A percentile compares a stretch with the other conserved stretches of the same genome.
Evolutionary conservation across 768 basidiomycete genomes (phyloP).

Genomic region (Candolleomyces aberdarensis): DNA sequence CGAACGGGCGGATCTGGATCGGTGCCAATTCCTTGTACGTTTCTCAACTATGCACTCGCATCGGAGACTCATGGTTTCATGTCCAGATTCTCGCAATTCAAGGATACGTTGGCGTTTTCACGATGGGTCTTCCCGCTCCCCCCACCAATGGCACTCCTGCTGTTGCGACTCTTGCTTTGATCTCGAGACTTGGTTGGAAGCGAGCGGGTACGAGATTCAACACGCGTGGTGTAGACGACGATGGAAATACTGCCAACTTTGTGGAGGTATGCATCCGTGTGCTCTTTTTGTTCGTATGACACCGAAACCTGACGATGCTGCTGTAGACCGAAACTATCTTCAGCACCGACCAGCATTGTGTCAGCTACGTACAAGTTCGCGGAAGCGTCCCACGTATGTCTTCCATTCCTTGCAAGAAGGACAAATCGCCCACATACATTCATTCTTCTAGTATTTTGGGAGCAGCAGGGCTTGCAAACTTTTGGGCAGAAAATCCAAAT

Average conservation of each 20-base stretch:
- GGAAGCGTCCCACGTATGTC: slow-evolving; percentile 92
- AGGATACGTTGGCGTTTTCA: slow-evolving; percentile 85
- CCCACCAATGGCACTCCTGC: slow-evolving; percentile 71
- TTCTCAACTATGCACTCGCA: slow-evolving; percentile 8
- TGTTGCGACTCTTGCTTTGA: slow-evolving; percentile 73
- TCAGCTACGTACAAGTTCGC: slow-evolving; percentile 92
- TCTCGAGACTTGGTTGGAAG: slow-evolving; percentile 90
- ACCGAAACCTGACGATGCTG: slow-evolving; percentile 8
- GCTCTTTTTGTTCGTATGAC: slow-evolving; percentile 8
- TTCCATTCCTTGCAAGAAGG: slow-evolving; percentile 13
- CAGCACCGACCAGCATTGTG: slow-evolving; percentile 80
- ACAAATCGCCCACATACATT: slow-evolving; percentile 14
- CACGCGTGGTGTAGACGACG: slow-evolving; percentile 93
- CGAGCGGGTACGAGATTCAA: slow-evolving; percentile 97
- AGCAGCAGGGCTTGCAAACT: slow-evolving; percentile 93
- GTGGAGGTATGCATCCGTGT: slow-evolving; percentile 65
- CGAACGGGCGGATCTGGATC: slow-evolving; percentile 75
- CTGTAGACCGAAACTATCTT: slow-evolving; percentile 85
- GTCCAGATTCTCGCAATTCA: slow-evolving; percentile 84
- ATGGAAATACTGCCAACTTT: slow-evolving; percentile 93
- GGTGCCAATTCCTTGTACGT: slow-evolving; percentile 81
- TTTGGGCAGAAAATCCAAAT: slow-evolving; percentile 95
- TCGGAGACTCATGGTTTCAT: slow-evolving; percentile 7
- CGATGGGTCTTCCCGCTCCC: slow-evolving; percentile 72
- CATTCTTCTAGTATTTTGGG: slow-evolving; percentile 83